A percentile compares a stretch with the other conserved stretches of the same genome.
Conservation (phyloP, 345 rosid genomes). For the Eutrema japonicum region DNA sequence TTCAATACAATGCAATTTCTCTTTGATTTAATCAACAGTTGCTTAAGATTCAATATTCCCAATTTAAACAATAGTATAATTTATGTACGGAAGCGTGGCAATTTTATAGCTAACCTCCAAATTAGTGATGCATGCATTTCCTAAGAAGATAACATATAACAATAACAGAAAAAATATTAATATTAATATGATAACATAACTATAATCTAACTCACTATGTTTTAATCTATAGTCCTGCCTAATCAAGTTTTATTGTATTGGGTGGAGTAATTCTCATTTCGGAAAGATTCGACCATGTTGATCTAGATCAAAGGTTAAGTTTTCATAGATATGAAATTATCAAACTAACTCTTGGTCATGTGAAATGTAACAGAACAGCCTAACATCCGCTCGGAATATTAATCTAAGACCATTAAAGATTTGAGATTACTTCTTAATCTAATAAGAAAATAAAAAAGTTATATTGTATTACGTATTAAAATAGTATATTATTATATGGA, state of each 20-base stretch:
- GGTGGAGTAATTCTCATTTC: no score
- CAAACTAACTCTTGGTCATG: no score
- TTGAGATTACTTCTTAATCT: no score
- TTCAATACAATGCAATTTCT: neutral
- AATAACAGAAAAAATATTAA: neutral
- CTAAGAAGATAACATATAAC: conserved; percentile 10
- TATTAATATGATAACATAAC: neutral
- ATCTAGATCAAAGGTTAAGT: no score
- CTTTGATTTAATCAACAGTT: no score
- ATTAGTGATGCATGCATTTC: conserved; percentile 8
- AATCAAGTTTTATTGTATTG: neutral
- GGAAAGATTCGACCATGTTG: no score
- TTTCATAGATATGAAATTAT: no score
- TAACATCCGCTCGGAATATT: no score
- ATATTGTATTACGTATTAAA: neutral
- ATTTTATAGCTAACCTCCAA: conserved; percentile 32
- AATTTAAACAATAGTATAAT: neutral
- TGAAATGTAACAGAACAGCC: no score
- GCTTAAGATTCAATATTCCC: neutral
- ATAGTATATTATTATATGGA: neutral
- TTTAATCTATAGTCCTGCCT: neutral
- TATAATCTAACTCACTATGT: neutral
- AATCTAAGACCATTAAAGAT: no score
- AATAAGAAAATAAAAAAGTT: no score
- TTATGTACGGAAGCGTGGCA: neutral